Percentiles rank a stretch among this genome's conserved stretches.
Evolutionary conservation across 2,329 filamentous ascomycete genomes (phyloP).

Genomic region (Reticulascus tulasneorum): DNA sequence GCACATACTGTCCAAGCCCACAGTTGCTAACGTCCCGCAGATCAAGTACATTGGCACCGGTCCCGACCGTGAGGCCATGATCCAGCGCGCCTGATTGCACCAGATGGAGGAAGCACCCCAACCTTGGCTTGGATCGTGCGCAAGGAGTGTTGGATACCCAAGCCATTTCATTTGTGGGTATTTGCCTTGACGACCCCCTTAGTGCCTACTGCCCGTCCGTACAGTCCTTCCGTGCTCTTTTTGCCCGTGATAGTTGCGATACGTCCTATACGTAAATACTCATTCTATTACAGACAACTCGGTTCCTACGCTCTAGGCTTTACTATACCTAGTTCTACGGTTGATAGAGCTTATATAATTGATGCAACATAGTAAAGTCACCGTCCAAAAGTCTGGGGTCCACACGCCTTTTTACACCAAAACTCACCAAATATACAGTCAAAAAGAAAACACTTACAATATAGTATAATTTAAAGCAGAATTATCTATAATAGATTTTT

Average conservation of each 20-base stretch:
- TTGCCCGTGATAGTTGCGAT: slow-evolving; percentile 7
- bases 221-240: not conserved
- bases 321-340: slow-evolving; percentile 2
- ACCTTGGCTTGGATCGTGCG: slow-evolving; percentile 8
- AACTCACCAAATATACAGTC: too few species aligned
- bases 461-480: too few species aligned
- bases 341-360: too few species aligned
- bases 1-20: slow-evolving; percentile 9
- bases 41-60: slow-evolving; percentile 65
- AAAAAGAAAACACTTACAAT: too few species aligned
- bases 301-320: slow-evolving; percentile 3
- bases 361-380: too few species aligned
- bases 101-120: slow-evolving; percentile 4
- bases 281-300: slow-evolving; percentile 5
- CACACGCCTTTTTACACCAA: too few species aligned
- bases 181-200: slow-evolving; percentile 4
- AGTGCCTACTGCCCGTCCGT: too few species aligned
- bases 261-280: slow-evolving; percentile 5
- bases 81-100: slow-evolving; percentile 27
- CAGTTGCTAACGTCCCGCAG: slow-evolving; percentile 19
- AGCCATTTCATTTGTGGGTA: slow-evolving; percentile 4
- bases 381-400: too few species aligned
- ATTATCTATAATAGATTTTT: too few species aligned
- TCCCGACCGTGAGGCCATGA: slow-evolving; percentile 61
- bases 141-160: slow-evolving; percentile 9